Conservation (phyloP, 176 grass and related monocot genomes). For the Oryza rufipogon region DNA sequence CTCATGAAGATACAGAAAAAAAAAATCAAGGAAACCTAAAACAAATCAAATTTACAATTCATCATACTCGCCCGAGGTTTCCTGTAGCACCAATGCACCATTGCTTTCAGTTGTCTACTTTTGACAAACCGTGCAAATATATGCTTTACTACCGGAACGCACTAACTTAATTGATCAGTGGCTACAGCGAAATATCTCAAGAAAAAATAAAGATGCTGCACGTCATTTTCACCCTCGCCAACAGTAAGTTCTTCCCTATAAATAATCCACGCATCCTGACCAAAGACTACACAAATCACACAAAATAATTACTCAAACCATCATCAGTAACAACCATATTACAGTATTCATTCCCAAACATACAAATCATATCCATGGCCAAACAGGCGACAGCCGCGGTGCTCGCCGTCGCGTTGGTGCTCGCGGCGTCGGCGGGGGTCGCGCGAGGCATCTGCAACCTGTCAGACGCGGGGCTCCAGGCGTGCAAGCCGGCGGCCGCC, state of each 20-base stretch:
- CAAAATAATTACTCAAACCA: background rate
- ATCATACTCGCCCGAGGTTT: background rate
- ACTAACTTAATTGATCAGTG: background rate
- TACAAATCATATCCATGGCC: background rate
- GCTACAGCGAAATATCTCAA: background rate
- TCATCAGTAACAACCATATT: background rate
- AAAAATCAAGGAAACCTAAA: no score
- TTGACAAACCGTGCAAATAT: background rate
- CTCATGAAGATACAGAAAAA: no score
- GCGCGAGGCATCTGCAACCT: constrained; percentile 57
- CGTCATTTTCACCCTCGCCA: background rate
- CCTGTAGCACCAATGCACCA: background rate
- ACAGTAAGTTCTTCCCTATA: background rate
- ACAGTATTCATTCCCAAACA: background rate
- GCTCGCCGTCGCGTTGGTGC: constrained; percentile 5
- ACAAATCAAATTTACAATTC: no score
- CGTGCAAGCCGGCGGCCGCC: constrained; percentile 55
- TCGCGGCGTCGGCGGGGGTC: background rate
- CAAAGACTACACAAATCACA: background rate
- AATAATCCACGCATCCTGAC: background rate
- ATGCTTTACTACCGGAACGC: background rate
- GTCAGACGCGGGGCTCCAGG: constrained; percentile 9
- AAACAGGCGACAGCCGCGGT: background rate
- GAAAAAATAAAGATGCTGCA: background rate
- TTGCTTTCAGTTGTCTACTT: background rate